phyloP scores from a whole-genome alignment of 495 filamentous ascomycete species.

The Diplogelasinospora grovesii region DNA sequence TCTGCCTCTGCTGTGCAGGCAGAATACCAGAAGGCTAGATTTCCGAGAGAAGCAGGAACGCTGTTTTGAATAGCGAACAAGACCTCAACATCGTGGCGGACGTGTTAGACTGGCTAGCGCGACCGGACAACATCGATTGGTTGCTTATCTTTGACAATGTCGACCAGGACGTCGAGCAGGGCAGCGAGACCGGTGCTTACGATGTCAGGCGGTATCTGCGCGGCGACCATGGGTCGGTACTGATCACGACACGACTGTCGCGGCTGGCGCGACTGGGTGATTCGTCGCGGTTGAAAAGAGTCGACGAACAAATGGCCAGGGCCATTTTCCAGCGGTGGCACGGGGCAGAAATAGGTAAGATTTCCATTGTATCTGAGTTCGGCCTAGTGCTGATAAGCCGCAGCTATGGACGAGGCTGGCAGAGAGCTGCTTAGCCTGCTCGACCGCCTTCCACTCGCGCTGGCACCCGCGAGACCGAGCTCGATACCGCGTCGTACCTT shows the following conservation, averaged over 20 bases:
- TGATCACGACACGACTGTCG: no score
- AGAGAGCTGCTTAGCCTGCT: no score
- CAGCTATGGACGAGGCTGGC: no score
- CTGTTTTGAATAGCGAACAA: conserved; percentile 12
- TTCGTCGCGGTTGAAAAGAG: conserved; percentile 5
- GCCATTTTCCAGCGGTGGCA: conserved; percentile 12
- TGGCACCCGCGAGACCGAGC: no score
- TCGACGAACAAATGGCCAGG: conserved; percentile 6
- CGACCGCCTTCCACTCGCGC: no score
- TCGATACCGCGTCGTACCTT: no score
- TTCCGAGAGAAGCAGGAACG: conserved; percentile 10
- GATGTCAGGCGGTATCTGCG: conserved; percentile 32
- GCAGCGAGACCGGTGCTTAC: conserved; percentile 20
- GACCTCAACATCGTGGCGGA: conserved; percentile 21
- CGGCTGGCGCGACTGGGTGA: no score
- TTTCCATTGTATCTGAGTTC: conserved; percentile 1
- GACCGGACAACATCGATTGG: conserved; percentile 30
- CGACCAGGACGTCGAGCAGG: conserved; percentile 24
- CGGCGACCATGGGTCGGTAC: no score
- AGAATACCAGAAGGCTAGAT: conserved; percentile 24
- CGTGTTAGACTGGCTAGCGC: conserved; percentile 29
- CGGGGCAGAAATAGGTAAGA: no score
- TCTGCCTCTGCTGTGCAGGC: conserved; percentile 13
- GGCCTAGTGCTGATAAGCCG: conserved; percentile 4
- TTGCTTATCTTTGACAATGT: conserved; percentile 39